These are phyloP conservation scores for Poteriospumella lacustris DNA, from an alignment of 108 stramenopile genomes.

Conservation along the genomic window DNA sequence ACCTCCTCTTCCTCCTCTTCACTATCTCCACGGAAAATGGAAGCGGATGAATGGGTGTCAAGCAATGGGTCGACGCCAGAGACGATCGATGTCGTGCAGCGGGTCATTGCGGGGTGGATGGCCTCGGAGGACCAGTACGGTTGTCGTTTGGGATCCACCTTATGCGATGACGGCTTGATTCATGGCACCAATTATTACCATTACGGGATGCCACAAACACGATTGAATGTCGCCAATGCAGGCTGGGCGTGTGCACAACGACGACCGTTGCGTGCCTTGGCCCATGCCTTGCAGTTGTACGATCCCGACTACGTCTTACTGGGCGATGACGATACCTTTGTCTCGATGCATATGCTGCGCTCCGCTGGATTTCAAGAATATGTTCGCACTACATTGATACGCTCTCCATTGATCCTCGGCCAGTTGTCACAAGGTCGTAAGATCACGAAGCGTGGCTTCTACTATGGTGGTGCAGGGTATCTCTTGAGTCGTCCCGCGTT, in stretches of 20 bases:
- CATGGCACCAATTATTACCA: neutral
- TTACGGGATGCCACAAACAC: neutral
- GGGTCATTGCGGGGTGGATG: neutral
- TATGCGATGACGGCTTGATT: too few species aligned
- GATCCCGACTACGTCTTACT: neutral
- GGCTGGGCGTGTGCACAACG: conserved; percentile 1
- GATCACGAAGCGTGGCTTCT: neutral
- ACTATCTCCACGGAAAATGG: too few species aligned
- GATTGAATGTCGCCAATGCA: neutral
- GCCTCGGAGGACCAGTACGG: neutral
- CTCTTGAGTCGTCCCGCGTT: neutral
- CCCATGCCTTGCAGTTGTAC: neutral
- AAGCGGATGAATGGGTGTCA: too few species aligned
- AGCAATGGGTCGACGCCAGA: too few species aligned
- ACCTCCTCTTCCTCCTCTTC: too few species aligned
- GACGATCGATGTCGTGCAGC: too few species aligned
- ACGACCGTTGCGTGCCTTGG: neutral
- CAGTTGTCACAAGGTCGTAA: neutral
- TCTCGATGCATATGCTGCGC: neutral
- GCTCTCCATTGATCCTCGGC: neutral
- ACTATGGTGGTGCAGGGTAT: neutral
- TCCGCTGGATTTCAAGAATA: neutral
- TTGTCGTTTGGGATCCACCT: neutral
- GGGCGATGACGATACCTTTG: neutral
- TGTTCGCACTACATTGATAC: neutral